phyloP scores from a whole-genome alignment of 768 basidiomycete species.

The Leccinum boreale region DNA sequence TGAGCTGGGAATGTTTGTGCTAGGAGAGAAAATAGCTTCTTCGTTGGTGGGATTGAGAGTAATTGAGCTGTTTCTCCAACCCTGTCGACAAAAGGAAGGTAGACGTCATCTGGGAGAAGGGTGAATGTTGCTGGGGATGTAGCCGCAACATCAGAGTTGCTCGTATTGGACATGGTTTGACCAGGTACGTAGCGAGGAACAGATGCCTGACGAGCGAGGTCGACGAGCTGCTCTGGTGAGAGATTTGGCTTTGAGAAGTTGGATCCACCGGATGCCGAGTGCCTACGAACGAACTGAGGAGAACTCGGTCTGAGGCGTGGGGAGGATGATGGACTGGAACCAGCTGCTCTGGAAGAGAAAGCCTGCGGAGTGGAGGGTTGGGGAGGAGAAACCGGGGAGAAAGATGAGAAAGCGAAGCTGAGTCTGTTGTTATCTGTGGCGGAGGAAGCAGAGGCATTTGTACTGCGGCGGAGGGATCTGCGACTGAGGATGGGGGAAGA shows the following conservation, averaged over 20 bases:
- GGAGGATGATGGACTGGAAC: constrained; percentile 35
- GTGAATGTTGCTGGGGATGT: constrained; percentile 59
- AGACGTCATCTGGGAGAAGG: constrained; percentile 70
- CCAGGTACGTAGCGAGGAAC: constrained; percentile 32
- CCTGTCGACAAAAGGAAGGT: constrained; percentile 85
- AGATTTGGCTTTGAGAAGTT: constrained; percentile 47
- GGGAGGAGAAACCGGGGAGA: constrained; percentile 34
- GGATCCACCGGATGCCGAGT: constrained; percentile 33
- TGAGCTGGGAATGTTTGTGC: constrained; percentile 60
- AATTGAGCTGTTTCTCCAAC: constrained; percentile 70
- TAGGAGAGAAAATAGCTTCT: constrained; percentile 69
- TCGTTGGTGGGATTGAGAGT: constrained; percentile 61
- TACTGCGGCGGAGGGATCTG: constrained; percentile 31
- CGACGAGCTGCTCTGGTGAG: constrained; percentile 70
- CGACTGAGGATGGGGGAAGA: constrained; percentile 27
- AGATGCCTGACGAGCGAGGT: constrained; percentile 64
- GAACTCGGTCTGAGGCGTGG: constrained; percentile 50
- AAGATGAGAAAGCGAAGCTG: constrained; percentile 68
- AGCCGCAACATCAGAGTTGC: neutral
- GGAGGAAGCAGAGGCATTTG: constrained; percentile 28
- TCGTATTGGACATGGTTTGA: constrained; percentile 3
- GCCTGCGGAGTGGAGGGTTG: constrained; percentile 28
- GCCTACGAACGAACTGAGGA: constrained; percentile 33
- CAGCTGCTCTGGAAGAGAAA: constrained; percentile 30
- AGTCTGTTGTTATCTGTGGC: constrained; percentile 35